Evolutionary conservation across 2,329 filamentous ascomycete genomes (phyloP), one percentile per base, ranked within the genome.

Genomic region (Xylaria sp.): DNA sequence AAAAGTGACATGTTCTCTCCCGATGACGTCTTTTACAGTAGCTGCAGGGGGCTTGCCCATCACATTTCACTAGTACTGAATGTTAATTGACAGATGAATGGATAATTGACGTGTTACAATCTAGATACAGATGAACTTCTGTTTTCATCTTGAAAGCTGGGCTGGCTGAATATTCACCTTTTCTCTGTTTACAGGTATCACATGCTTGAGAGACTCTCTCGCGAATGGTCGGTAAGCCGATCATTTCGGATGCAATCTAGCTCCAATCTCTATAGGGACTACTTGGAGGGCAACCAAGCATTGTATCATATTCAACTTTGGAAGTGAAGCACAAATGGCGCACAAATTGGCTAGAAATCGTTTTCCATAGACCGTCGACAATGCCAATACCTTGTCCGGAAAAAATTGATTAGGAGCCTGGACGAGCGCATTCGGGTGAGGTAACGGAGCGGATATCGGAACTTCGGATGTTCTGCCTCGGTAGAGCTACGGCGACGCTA

Each of bases 101-200:
- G 18, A 41, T 12, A 39, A 28, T 41, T n/a, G n/a, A n/a, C n/a
- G n/a, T n/a, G n/a, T n/a, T n/a, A n/a, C n/a, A n/a, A n/a, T n/a
- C n/a, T n/a, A n/a, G n/a, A n/a, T n/a, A n/a, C n/a, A n/a, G n/a
- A n/a, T n/a, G n/a, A n/a, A n/a, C n/a, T n/a, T n/a, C n/a, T n/a
- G n/a, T n/a, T n/a, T n/a, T n/a, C n/a, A n/a, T n/a, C n/a, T n/a
- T n/a, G n/a, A n/a, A n/a, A n/a, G n/a, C n/a, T n/a, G n/a, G n/a
- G n/a, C n/a, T n/a, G n/a, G n/a, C n/a, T n/a, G 20, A 56, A 9
- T 43, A 62, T 49, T 65, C 66, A 79, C 77, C 80, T 80, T 87
- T 88, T 64, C 85, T 82, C 12, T 82, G 80, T 72, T 88, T 88
- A 79, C 86, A 88, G 2, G 82, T 81, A 70, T 87, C 85, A 76